Percentiles rank a stretch among this genome's conserved stretches.
Conservation (phyloP, 768 basidiomycete species). For the Naganishia randhawae region DNA sequence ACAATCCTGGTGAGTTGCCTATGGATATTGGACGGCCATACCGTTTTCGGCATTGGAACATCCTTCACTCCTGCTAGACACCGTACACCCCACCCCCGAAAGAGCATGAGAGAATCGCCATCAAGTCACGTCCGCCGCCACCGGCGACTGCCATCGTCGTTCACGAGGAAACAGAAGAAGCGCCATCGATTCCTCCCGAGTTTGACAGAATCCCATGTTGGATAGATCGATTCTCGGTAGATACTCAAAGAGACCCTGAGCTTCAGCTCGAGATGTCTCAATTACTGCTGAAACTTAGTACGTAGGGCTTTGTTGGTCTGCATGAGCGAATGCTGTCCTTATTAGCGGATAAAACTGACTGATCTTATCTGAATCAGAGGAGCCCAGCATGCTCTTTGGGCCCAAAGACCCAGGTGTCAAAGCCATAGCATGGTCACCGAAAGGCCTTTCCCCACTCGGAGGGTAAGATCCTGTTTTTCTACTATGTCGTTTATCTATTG, state of each 20-base stretch:
- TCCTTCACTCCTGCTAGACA: slow-evolving; percentile 6
- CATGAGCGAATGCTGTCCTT: too few species aligned
- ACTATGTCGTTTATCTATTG: neutral
- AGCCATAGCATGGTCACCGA: slow-evolving; percentile 16
- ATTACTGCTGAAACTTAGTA: neutral
- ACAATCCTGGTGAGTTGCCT: slow-evolving; percentile 6
- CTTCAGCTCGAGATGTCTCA: neutral
- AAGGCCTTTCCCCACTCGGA: slow-evolving; percentile 11
- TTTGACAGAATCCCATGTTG: slow-evolving; percentile 18
- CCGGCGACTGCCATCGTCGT: slow-evolving; percentile 7
- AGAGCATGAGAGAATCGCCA: neutral
- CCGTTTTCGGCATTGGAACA: neutral
- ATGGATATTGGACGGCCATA: too few species aligned
- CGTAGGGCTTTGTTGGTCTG: neutral
- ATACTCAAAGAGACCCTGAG: neutral
- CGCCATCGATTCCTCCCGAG: slow-evolving; percentile 5
- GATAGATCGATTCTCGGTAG: slow-evolving; percentile 7
- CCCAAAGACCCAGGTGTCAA: slow-evolving; percentile 17
- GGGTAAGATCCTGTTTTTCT: neutral
- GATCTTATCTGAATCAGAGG: neutral
- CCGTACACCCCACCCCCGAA: slow-evolving; percentile 6
- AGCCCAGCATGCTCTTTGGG: slow-evolving; percentile 17
- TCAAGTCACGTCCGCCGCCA: slow-evolving; percentile 11
- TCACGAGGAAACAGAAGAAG: slow-evolving; percentile 16
- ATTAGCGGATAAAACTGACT: neutral